Base-by-base conservation (phyloP, 768 basidiomycete species). In the Lactarius indigo region DNA sequence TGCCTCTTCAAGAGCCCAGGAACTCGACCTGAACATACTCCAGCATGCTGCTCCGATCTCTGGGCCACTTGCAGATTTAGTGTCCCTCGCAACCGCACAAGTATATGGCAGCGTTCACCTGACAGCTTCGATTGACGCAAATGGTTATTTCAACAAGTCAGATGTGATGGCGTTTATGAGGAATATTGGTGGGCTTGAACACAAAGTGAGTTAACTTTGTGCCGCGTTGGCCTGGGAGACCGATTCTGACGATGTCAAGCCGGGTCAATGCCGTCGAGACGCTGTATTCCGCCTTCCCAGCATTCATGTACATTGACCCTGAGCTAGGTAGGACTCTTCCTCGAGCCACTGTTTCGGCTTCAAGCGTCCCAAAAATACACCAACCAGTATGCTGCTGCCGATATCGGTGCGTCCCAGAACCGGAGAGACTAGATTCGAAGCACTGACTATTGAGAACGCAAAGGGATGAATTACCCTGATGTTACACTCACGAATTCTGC, bases 81-180 rank as follows among this genome's bases (percentile, higher is more conserved):
- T 84, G 7, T 81, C 79, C 17, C 75, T 87, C 23, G 85, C 85
- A 4, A 76, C 85, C 56, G 75, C 85, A 47, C 85, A 88, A 71
- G 79, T 82, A n/a, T 75, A 87, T 5, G 83, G 78, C 10, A 80
- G 83, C 5, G 81, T 76, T n/a, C 86, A 88, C 63, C 78, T 87
- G 59, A 87, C 86, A 0, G 71, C 84, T 37, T 81, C 83, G 17
- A 80, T 81, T 66, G 81, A 77, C 30, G 70, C 72, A 35, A 73
- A 79, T 67, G 84, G 84, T 4, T 75, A 79, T 5, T 84, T 80
- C 76, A 85, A 87, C 71, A 79, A 79, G 0, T 76, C 68, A 17
- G 84, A 87, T 72, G 73, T 83, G 8, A 73, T 86, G 33, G 78
- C 84, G 10, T 85, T 87, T 73, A 78, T 87, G 77, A 87, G 61